Conservation (phyloP, 169 alveolate genomes). For the Condylostoma magnum region DNA sequence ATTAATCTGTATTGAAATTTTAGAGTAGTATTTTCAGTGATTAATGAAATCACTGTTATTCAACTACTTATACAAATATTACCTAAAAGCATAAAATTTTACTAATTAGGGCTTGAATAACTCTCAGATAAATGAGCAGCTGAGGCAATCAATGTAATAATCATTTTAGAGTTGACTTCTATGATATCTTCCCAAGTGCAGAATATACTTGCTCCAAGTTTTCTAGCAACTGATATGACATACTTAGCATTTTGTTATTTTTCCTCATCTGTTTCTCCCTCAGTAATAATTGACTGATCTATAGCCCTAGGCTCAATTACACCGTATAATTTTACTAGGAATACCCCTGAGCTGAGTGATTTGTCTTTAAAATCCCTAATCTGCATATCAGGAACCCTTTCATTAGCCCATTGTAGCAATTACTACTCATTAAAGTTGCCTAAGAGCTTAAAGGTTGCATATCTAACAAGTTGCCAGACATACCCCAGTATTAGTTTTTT, state of each 20-base stretch:
- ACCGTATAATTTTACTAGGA: conserved; percentile 59
- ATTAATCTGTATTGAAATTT: too few relatives aligned
- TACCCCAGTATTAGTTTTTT: conserved; percentile 74
- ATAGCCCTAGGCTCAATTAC: conserved; percentile 74
- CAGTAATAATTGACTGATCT: conserved; percentile 68
- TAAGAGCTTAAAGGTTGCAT: conserved; percentile 52
- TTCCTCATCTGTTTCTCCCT: conserved; percentile 74
- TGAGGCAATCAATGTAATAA: conserved; percentile 37
- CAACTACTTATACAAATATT: too few relatives aligned
- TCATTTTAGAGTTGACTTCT: conserved; percentile 53
- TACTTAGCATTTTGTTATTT: conserved; percentile 78
- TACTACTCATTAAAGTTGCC: conserved; percentile 76
- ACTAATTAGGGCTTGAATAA: too few relatives aligned
- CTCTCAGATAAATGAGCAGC: not conserved
- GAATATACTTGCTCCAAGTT: conserved; percentile 81
- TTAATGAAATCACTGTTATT: too few relatives aligned
- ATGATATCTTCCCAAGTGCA: conserved; percentile 81
- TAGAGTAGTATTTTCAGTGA: too few relatives aligned
- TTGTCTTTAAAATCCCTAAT: conserved; percentile 63
- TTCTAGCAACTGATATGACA: conserved; percentile 79
- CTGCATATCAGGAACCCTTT: conserved; percentile 29
- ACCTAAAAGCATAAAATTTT: too few relatives aligned
- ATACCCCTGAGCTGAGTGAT: conserved; percentile 50
- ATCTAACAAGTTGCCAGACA: conserved; percentile 78
- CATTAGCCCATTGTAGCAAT: conserved; percentile 73